Evolutionary conservation across 2,329 filamentous ascomycete genomes (phyloP).

Genomic region (Lachnellula cervina): DNA sequence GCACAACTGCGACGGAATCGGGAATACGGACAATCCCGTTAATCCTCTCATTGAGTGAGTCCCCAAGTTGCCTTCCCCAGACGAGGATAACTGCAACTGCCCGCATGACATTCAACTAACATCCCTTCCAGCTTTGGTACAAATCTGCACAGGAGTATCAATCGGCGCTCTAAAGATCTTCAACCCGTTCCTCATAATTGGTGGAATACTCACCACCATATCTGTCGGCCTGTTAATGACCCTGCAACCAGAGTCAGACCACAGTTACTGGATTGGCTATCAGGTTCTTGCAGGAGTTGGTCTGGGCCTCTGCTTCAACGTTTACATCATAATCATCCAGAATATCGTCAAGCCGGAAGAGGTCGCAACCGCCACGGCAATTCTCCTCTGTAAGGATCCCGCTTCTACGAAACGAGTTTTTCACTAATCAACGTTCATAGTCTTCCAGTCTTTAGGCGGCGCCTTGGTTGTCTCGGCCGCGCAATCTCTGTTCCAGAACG

Average conservation of each 20-base stretch:
- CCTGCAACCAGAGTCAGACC: conserved; percentile 41
- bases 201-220: conserved; percentile 31
- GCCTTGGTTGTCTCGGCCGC: conserved; percentile 52
- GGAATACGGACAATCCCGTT: conserved; percentile 35
- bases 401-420: neutral
- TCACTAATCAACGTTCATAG: neutral
- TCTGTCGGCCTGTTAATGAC: conserved; percentile 49
- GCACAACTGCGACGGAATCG: conserved; percentile 28
- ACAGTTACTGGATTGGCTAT: conserved; percentile 51
- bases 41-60: conserved; percentile 20
- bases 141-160: neutral
- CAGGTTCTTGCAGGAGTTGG: conserved; percentile 50
- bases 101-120: neutral
- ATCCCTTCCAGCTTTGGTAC: neutral
- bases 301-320: conserved; percentile 53
- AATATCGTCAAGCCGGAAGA: conserved; percentile 48
- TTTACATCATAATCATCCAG: conserved; percentile 50
- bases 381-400: conserved; percentile 39
- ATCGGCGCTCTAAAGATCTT: neutral
- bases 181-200: neutral
- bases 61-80: neutral
- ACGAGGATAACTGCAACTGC: neutral
- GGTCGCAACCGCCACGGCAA: conserved; percentile 47
- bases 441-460: conserved; percentile 52
- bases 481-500: conserved; percentile 39